Base-by-base conservation (phyloP, 2,329 filamentous ascomycete species). In the Thelonectria olida region DNA sequence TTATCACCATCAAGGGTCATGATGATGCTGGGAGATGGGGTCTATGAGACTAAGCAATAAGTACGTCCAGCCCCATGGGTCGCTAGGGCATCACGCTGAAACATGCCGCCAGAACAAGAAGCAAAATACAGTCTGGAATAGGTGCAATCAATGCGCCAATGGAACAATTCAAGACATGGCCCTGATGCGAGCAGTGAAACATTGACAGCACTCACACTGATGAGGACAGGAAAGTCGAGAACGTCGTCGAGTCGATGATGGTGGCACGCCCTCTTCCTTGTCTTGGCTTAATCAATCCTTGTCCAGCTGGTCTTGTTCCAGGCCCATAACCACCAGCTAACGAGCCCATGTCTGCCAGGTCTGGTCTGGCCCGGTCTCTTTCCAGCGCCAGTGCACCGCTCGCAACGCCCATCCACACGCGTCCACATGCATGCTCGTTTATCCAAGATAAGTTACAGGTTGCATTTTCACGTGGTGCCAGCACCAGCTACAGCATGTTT, bases 271-370 rank as follows among this genome's bases (percentile, higher is more conserved):
- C 7, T 28, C 7, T 17, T 13, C 12, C 19, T 49, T 25, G 17
- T 57, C 15, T 41, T 28, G 27, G 15, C 27, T 7, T 48, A 10
- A 27, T 27, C 6, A 27, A 47, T 28, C 42, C 42, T 36, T 53
- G 49, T 42, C 42, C 45, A 41, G 57, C 57, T 59, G 50, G 55
- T n/a, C n/a, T n/a, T n/a, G n/a, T n/a, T n/a, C n/a, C n/a, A n/a
- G n/a, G n/a, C n/a, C n/a, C n/a, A n/a, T n/a, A n/a, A n/a, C n/a
- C n/a, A n/a, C n/a, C n/a, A n/a, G n/a, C n/a, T 15, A 12, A 34
- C 7, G 13, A 12, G 15, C n/a, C 12, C 19, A 31, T 20, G n/a
- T 44, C 48, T 38, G 23, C 38, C 45, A 13, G 31, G 12, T 12
- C 31, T 7, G 31, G 31, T 34, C 31, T 34, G 31, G 2, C 10